Evolutionary conservation across 75 land plant genomes (phyloP), one percentile per base, ranked within the genome.

Genomic region (Cupressus sempervirens): DNA sequence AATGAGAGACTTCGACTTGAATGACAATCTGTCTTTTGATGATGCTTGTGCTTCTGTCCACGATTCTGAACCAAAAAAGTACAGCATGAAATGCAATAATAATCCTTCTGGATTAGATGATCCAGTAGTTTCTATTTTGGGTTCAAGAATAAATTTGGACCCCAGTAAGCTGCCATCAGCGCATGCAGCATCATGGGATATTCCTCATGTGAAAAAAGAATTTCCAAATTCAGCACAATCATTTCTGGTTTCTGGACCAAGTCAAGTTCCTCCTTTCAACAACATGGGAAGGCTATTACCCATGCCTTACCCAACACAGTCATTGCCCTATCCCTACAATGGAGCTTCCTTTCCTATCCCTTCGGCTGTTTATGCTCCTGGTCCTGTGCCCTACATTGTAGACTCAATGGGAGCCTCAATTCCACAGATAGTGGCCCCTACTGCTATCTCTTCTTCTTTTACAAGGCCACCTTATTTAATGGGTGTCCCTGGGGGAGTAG

Each of bases 1-100:
- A 3, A 76, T 84, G 85, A 87, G 86, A 83, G 90, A 94, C 84
- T 90, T 96, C 76, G 96, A 96, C 83, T 86, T 96, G 87, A 96
- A 96, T 82, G 91, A 82, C 62, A 86, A 91, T 81, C 94, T 93
- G 32, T 70, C 85, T 52, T 43, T 92, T 32, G 88, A 90, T 74
- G 92, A 91, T 52, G 58, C 30, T 48, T 62, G 53, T 29, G 43
- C 86, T 36, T 48, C 87, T 82, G 26, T 74, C 72, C 43, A 82
- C 85, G 76, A 54, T 82, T 67, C 53, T 65, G 43, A 82, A 77
- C 65, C 85, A 48, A 52, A 76, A 67, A 40, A 86, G 56, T 41
- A 84, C 23, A 89, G 77, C 85, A 54, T 35, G n/a, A 50, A 82
- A 50, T 82, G 65, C 40, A 54, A 54, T 54, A 82, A 82, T 82